Evolutionary conservation across 257 asterid species (phyloP), one percentile per base, ranked within the genome.

Genomic region (Solanum infundibuliforme): DNA sequence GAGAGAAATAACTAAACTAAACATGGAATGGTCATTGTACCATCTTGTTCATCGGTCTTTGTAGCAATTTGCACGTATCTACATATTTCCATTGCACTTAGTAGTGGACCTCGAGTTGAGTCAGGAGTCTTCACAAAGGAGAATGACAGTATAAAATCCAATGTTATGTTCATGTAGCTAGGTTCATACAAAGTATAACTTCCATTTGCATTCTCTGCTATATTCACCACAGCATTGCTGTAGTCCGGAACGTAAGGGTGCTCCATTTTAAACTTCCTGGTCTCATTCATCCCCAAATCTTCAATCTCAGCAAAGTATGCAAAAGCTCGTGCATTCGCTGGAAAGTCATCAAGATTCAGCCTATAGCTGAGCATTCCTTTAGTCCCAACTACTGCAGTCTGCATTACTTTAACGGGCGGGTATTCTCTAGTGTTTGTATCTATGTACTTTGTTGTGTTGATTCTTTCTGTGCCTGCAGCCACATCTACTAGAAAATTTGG

Each of bases 321-420:
- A 86, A 87, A 97, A 32, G 98, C 99, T 85, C 99, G 93, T 11
- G 98, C 98, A 86, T 91, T 93, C 3, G 99, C 98, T 12, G 98
- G 98, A 85, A 97, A 95, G 58, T 97, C 99, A 89, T 97, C 99
- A 6, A 97, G 96, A 88, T 95, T 96, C 65, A 97, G 35, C 87
- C 99, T 88, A 90, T 97, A 97, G 58, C 91, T 97, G 65, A 97
- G 90, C 62, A 90, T 93, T 60, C 98, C 98, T 89, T 88, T 87
- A 13, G 94, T 95, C 55, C 99, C 99, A 69, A 95, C 92, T 35
- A 97, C 99, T 20, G 98, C 99, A 36, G 96, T 95, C 90, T 97
- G 99, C 99, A 97, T 97, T 34, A 97, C 99, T 90, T 94, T 95
- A 20, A 94, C 94, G 0, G 99, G 99, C 31, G 99, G 99, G 73